Conservation (phyloP, 768 basidiomycete genomes). For the Nidula microcarpa region DNA sequence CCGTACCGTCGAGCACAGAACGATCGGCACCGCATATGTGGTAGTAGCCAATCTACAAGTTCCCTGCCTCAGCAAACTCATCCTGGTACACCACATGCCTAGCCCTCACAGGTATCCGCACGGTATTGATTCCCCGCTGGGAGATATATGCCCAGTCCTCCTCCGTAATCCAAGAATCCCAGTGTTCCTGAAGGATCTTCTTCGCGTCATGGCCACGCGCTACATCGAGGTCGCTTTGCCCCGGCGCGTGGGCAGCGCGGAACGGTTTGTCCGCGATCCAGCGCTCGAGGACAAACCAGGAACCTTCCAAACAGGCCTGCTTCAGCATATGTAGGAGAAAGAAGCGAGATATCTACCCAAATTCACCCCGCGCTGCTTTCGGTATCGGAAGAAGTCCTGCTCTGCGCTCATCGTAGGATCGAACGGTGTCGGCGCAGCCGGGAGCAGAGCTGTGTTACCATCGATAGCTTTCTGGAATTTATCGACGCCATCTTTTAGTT, state of each 20-base stretch:
- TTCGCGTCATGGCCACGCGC: slow-evolving; percentile 53
- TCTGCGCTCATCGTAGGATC: background rate
- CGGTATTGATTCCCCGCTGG: slow-evolving; percentile 54
- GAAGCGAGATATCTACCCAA: slow-evolving; percentile 47
- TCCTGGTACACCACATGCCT: slow-evolving; percentile 15
- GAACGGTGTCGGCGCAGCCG: background rate
- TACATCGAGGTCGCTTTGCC: slow-evolving; percentile 68
- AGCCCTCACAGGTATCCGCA: slow-evolving; percentile 55
- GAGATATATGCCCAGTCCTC: slow-evolving; percentile 64
- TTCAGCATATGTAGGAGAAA: background rate
- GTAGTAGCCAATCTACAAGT: slow-evolving; percentile 65
- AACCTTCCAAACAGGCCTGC: slow-evolving; percentile 36
- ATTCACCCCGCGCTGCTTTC: slow-evolving; percentile 80
- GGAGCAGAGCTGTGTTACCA: background rate
- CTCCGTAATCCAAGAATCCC: slow-evolving; percentile 69
- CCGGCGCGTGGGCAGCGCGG: slow-evolving; percentile 44
- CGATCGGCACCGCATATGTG: slow-evolving; percentile 60
- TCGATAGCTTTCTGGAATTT: too few species aligned
- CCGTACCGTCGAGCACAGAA: slow-evolving; percentile 59
- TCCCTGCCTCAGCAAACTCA: background rate
- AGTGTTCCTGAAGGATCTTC: slow-evolving; percentile 57
- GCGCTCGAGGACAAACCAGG: slow-evolving; percentile 76
- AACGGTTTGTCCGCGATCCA: slow-evolving; percentile 72
- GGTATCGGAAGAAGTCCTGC: slow-evolving; percentile 41
- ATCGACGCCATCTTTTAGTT: too few species aligned